These are phyloP conservation scores for Acephala macrosclerotiorum DNA, from an alignment of 2,329 filamentous ascomycete species.

Conservation along the genomic window DNA sequence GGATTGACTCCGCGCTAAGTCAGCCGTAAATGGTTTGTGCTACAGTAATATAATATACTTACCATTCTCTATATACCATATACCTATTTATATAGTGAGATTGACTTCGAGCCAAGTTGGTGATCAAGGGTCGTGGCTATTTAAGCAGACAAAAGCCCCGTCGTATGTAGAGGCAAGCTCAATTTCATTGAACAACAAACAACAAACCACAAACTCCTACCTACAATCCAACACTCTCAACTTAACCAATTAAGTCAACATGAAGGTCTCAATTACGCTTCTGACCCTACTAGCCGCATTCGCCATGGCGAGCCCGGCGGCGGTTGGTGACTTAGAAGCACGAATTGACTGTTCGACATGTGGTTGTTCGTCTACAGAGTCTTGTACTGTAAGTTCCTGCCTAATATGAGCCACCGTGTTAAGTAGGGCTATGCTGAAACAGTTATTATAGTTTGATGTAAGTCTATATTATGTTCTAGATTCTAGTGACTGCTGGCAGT, in stretches of 20 bases:
- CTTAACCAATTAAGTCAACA: conserved; percentile 10
- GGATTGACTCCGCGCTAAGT: too few species aligned
- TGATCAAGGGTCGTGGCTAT: neutral
- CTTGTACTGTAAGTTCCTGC: conserved; percentile 20
- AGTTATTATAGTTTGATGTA: conserved; percentile 18
- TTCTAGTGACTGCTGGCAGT: conserved; percentile 10
- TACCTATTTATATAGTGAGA: neutral
- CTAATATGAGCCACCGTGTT: neutral
- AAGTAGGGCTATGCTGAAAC: conserved; percentile 10
- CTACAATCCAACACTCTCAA: neutral
- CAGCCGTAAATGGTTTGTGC: neutral
- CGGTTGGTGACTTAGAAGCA: conserved; percentile 12
- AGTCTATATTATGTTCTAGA: conserved; percentile 9
- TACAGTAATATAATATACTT: neutral
- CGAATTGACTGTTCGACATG: conserved; percentile 16
- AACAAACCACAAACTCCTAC: neutral
- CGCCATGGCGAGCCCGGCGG: conserved; percentile 12
- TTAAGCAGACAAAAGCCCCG: neutral
- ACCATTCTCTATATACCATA: neutral
- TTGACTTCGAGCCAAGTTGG: neutral
- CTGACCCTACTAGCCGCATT: conserved; percentile 14
- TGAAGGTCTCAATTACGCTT: conserved; percentile 20
- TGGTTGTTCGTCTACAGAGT: conserved; percentile 16
- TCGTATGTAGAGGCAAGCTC: too few species aligned
- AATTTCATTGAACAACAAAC: neutral